Evolutionary conservation across 805 yeast species (phyloP).

Genomic region (Helenozyma baotianmanensis): DNA sequence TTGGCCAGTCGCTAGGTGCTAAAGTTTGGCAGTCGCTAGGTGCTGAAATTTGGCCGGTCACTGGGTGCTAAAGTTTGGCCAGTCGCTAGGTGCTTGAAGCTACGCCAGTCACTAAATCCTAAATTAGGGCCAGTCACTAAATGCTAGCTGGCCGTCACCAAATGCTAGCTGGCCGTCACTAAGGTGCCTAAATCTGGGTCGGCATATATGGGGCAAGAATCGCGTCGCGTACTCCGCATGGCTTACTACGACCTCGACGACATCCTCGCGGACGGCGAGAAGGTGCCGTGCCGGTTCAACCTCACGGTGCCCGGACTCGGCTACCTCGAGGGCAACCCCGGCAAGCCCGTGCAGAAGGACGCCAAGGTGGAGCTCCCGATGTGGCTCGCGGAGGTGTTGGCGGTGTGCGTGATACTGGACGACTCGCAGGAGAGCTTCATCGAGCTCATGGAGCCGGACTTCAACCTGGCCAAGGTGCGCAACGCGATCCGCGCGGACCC

Average conservation of each 20-base stretch:
- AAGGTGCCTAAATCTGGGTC: no score
- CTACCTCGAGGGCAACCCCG: slow-evolving; percentile 74
- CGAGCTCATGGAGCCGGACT: slow-evolving; percentile 67
- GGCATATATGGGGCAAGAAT: no score
- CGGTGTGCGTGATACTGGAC: slow-evolving; percentile 37
- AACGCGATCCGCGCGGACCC: slow-evolving; percentile 82
- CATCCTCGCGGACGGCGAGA: slow-evolving; percentile 64
- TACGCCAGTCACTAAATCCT: no score
- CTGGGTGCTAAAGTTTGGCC: no score
- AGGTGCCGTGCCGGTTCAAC: slow-evolving; percentile 75
- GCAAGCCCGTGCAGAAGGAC: slow-evolving; percentile 51
- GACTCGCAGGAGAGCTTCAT: slow-evolving; percentile 50
- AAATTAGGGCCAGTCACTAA: no score
- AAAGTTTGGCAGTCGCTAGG: no score
- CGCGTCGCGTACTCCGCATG: slow-evolving; percentile 10
- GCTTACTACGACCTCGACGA: slow-evolving; percentile 73
- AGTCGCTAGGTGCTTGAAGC: no score
- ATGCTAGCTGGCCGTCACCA: no score
- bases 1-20: no score
- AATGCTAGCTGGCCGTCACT: no score
- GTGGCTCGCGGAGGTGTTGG: slow-evolving; percentile 83
- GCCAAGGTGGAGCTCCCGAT: slow-evolving; percentile 75
- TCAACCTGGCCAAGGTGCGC: slow-evolving; percentile 57
- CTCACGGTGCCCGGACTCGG: slow-evolving; percentile 84
- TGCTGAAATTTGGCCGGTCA: no score